Conservation (phyloP, 257 asterid genomes). For the Solanum verrucosum region DNA sequence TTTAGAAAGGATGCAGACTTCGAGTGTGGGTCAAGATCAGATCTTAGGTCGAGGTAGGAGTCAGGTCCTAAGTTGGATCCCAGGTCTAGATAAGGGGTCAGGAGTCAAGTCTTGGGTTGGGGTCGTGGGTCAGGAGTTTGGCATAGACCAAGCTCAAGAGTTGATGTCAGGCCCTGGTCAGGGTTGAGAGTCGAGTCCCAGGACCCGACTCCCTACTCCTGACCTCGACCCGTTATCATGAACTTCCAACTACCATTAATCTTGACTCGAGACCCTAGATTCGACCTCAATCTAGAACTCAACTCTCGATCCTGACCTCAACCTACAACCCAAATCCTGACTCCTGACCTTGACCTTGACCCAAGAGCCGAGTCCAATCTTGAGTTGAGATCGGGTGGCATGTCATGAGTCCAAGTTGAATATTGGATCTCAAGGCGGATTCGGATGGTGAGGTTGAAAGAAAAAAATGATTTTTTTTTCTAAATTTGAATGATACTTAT, state of each 20-base stretch:
- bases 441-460: neutral
- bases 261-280: neutral
- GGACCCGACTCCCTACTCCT: neutral
- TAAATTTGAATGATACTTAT: neutral
- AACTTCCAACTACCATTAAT: neutral
- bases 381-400: neutral
- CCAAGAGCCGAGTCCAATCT: neutral
- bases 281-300: too few relatives aligned
- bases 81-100: too few relatives aligned
- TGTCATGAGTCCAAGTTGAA: neutral
- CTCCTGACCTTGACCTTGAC: neutral
- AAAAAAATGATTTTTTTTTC: too few relatives aligned
- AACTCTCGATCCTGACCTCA: neutral
- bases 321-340: neutral
- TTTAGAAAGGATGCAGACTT: too few relatives aligned
- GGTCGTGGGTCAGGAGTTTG: accelerated
- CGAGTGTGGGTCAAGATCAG: too few relatives aligned
- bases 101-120: too few relatives aligned
- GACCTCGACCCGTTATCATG: too few relatives aligned
- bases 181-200: neutral
- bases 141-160: too few relatives aligned
- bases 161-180: too few relatives aligned
- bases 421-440: neutral
- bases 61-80: too few relatives aligned
- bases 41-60: too few relatives aligned